Percentiles rank a stretch among this genome's conserved stretches.
These are phyloP conservation scores for Camillea tinctor DNA, from an alignment of 2,329 filamentous ascomycete species.

Conservation along the genomic window DNA sequence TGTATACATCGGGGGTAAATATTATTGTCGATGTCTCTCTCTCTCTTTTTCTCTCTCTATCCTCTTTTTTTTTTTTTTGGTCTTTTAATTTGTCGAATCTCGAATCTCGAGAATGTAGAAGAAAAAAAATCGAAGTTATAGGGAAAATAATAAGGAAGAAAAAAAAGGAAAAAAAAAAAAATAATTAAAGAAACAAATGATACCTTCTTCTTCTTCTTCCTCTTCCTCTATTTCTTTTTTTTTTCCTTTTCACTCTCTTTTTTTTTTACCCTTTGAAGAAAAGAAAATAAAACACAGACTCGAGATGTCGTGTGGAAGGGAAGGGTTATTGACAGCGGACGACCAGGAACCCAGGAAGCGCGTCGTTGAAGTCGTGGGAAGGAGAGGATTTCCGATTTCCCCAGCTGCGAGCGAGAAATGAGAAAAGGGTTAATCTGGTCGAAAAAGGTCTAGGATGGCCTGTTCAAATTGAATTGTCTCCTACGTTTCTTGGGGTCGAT, in stretches of 20 bases:
- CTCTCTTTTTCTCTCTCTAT: too few species aligned
- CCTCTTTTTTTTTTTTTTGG: too few species aligned
- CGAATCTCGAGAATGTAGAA: background rate
- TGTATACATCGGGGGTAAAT: slow-evolving; percentile 23
- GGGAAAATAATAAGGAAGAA: too few species aligned
- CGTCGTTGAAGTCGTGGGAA: slow-evolving; percentile 21
- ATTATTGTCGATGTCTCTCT: background rate
- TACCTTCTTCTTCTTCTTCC: too few species aligned
- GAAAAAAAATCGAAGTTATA: too few species aligned
- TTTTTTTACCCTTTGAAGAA: too few species aligned
- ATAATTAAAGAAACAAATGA: background rate
- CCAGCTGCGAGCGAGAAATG: slow-evolving; percentile 15
- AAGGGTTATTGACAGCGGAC: slow-evolving; percentile 3
- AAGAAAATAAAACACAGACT: background rate
- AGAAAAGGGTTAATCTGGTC: slow-evolving; percentile 23
- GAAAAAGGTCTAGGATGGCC: slow-evolving; percentile 7
- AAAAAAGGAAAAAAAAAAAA: background rate
- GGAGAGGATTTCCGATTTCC: slow-evolving; percentile 6
- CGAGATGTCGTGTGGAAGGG: background rate
- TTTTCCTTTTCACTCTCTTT: too few species aligned
- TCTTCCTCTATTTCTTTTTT: too few species aligned
- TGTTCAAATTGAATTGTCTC: background rate
- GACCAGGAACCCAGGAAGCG: slow-evolving; percentile 14
- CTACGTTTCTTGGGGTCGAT: slow-evolving; percentile 2
- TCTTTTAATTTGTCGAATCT: too few species aligned